Conservation (phyloP, 2,329 filamentous ascomycete genomes). For the Ophiostoma sp. region DNA sequence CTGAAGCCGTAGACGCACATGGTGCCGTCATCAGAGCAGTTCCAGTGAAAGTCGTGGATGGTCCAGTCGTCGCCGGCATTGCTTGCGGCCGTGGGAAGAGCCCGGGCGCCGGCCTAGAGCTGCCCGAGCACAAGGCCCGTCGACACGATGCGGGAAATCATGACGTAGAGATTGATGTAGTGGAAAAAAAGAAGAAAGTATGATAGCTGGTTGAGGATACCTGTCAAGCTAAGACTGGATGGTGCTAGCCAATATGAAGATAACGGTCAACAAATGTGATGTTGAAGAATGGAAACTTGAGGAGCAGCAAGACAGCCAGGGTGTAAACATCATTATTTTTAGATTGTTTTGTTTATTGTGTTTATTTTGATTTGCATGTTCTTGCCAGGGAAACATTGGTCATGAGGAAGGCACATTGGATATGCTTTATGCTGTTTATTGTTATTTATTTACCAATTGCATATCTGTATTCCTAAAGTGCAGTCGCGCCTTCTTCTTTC, state of each 20-base stretch:
- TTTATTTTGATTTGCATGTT: too few species aligned
- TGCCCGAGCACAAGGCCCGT: constrained; percentile 19
- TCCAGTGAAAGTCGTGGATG: constrained; percentile 25
- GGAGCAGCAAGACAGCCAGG: too few species aligned
- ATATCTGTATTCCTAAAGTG: too few species aligned
- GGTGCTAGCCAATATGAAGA: neutral
- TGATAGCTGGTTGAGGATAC: neutral
- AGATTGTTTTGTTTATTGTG: too few species aligned
- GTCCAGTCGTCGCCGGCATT: constrained; percentile 21
- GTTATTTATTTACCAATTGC: too few species aligned
- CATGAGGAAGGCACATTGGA: too few species aligned
- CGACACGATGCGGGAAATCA: constrained; percentile 21
- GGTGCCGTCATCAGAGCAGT: constrained; percentile 23
- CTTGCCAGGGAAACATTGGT: too few species aligned
- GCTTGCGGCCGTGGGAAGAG: neutral
- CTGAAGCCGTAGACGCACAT: constrained; percentile 27
- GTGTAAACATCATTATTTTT: too few species aligned
- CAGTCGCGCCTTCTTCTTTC: too few species aligned
- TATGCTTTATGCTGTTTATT: too few species aligned
- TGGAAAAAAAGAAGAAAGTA: neutral
- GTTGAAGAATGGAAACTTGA: neutral
- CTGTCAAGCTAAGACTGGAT: neutral
- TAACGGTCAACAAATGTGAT: neutral
- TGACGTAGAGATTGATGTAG: constrained; percentile 12
- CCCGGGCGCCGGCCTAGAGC: neutral